Percentiles rank a stretch among this genome's conserved stretches.
phyloP scores from a whole-genome alignment of 768 basidiomycete genomes.

The Mycena rebaudengoi region DNA sequence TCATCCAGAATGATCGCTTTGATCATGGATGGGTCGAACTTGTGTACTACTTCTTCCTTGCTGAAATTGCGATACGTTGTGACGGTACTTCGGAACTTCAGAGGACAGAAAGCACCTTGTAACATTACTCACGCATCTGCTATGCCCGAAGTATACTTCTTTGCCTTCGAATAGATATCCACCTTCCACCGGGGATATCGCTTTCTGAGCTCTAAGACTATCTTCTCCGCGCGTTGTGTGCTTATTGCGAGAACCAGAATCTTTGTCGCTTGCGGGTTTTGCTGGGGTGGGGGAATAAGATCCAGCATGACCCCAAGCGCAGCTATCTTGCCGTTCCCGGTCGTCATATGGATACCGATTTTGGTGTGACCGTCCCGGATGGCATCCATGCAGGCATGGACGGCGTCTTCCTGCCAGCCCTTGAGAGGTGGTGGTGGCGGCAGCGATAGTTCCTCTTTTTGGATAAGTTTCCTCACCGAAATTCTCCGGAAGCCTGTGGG shows the following conservation, averaged over 20 bases:
- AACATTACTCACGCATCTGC: slow-evolving; percentile 3
- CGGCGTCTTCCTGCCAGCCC: slow-evolving; percentile 6
- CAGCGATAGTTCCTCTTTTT: no score
- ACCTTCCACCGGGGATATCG: background rate
- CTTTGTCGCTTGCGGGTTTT: background rate
- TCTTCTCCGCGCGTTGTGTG: background rate
- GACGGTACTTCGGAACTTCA: no score
- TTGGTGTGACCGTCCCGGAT: background rate
- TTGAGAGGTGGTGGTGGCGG: no score
- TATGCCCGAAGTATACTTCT: background rate
- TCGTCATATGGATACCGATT: background rate
- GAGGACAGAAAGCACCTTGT: no score
- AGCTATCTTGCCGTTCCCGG: background rate
- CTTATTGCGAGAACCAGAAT: background rate
- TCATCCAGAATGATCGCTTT: slow-evolving; percentile 7
- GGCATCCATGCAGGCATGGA: background rate
- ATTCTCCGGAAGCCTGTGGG: no score
- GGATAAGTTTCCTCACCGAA: no score
- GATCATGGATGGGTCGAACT: background rate
- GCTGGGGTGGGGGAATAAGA: background rate
- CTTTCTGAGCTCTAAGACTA: background rate
- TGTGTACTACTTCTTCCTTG: background rate
- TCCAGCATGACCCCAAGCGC: background rate
- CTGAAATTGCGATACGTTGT: background rate
- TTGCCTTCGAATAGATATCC: background rate